These are phyloP conservation scores for Tulasnella sp. DNA, from an alignment of 768 basidiomycete species.

Conservation along the genomic window DNA sequence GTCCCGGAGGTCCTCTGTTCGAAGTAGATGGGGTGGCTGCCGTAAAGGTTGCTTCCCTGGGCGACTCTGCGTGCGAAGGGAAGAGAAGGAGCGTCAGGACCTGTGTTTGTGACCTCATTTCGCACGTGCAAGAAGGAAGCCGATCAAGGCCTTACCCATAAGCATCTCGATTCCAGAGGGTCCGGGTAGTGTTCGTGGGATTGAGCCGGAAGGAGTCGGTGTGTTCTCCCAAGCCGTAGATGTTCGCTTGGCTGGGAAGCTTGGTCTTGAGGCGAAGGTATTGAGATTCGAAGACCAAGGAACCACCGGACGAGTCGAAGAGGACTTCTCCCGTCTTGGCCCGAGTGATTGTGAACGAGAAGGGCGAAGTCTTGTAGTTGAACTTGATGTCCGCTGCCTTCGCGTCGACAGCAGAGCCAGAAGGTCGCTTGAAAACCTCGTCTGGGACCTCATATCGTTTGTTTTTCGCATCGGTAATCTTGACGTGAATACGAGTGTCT, in stretches of 20 bases:
- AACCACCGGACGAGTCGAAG: conserved; percentile 40
- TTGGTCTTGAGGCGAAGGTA: conserved; percentile 60
- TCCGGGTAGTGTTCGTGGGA: conserved; percentile 31
- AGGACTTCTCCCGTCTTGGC: conserved; percentile 20
- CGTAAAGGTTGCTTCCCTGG: conserved; percentile 51
- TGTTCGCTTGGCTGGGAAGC: conserved; percentile 49
- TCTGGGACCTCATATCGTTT: conserved; percentile 24
- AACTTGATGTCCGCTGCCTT: conserved; percentile 22
- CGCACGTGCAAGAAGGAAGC: not conserved
- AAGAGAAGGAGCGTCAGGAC: not conserved
- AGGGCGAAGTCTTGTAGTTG: conserved; percentile 22
- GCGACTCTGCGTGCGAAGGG: conserved; percentile 27
- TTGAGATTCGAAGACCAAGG: conserved; percentile 65
- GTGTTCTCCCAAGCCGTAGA: conserved; percentile 72
- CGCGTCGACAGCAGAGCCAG: not conserved
- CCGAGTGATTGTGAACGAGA: conserved; percentile 25
- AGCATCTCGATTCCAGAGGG: conserved; percentile 57
- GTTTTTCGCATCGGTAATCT: conserved; percentile 25
- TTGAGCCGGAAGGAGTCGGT: conserved; percentile 51
- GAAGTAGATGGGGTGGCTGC: conserved; percentile 61
- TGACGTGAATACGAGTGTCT: conserved; percentile 24
- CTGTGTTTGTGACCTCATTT: not conserved
- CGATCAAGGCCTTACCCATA: conserved; percentile 26
- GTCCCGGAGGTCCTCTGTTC: conserved; percentile 56
- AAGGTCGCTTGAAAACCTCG: conserved; percentile 19